Conservation (phyloP, 2,329 filamentous ascomycete species). For the Trichoderma pleuroti region DNA sequence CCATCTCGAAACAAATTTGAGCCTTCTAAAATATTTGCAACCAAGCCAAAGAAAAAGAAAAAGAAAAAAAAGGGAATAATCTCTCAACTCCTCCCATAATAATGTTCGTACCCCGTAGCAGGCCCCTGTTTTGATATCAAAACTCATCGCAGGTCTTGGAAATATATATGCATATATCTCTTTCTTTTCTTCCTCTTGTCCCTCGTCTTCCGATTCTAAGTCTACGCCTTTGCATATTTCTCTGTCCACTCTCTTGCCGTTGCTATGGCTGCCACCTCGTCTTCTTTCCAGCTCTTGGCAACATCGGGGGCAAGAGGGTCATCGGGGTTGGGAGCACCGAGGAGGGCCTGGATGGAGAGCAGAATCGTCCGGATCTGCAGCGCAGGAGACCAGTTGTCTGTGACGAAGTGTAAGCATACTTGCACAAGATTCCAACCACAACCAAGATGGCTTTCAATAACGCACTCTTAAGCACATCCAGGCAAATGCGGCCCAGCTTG, state of each 20-base stretch:
- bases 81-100: slow-evolving; percentile 24
- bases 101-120: slow-evolving; percentile 23
- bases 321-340: slow-evolving; percentile 95
- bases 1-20: slow-evolving; percentile 16
- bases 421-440: neutral
- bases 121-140: slow-evolving; percentile 5
- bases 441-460: neutral
- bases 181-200: neutral
- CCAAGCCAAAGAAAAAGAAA: slow-evolving; percentile 5
- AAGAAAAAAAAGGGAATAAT: neutral
- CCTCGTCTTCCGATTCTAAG: neutral
- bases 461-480: slow-evolving; percentile 95
- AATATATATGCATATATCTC: slow-evolving; percentile 12
- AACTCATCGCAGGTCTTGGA: slow-evolving; percentile 7
- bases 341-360: slow-evolving; percentile 94
- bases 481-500: slow-evolving; percentile 91
- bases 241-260: slow-evolving; percentile 91
- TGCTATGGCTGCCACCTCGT: slow-evolving; percentile 86
- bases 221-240: slow-evolving; percentile 64
- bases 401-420: slow-evolving; percentile 19
- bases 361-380: slow-evolving; percentile 97
- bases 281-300: slow-evolving; percentile 96
- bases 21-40: slow-evolving; percentile 20
- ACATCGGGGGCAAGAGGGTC: slow-evolving; percentile 98
- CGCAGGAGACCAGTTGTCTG: slow-evolving; percentile 98